These are phyloP conservation scores for Magnaporthales sp. DNA, from an alignment of 2,329 filamentous ascomycete genomes.

Conservation along the genomic window DNA sequence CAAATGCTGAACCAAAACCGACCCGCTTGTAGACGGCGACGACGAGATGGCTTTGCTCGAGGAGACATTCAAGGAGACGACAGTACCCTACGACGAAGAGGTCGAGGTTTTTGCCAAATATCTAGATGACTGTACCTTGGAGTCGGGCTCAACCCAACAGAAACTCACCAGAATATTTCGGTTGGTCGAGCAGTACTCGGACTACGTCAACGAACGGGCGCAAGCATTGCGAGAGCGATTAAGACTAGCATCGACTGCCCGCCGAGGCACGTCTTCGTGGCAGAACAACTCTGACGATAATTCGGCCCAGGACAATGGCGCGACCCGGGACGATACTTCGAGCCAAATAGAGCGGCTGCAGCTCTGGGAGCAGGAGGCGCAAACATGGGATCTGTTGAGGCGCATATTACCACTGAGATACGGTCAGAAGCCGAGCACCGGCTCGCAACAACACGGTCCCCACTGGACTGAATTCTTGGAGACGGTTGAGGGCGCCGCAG, in stretches of 20 bases:
- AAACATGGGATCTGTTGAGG: slow-evolving; percentile 82
- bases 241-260: slow-evolving; percentile 18
- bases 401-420: slow-evolving; percentile 67
- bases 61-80: slow-evolving; percentile 19
- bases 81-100: slow-evolving; percentile 63
- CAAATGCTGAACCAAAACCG: neutral
- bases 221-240: slow-evolving; percentile 32
- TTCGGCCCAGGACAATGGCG: slow-evolving; percentile 34
- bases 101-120: slow-evolving; percentile 80
- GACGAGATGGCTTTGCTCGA: slow-evolving; percentile 22
- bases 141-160: slow-evolving; percentile 38
- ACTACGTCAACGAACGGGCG: slow-evolving; percentile 39
- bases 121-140: slow-evolving; percentile 63
- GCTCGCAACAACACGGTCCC: slow-evolving; percentile 21
- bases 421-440: slow-evolving; percentile 27
- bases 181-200: slow-evolving; percentile 57
- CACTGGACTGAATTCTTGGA: slow-evolving; percentile 66
- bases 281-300: slow-evolving; percentile 16
- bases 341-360: slow-evolving; percentile 30
- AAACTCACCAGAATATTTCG: slow-evolving; percentile 59
- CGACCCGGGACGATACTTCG: slow-evolving; percentile 47
- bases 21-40: neutral
- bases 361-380: slow-evolving; percentile 72
- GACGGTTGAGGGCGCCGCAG: slow-evolving; percentile 62
- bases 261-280: slow-evolving; percentile 16